Evolutionary conservation across 768 basidiomycete species (phyloP).

Genomic region (Mycena latifolia): DNA sequence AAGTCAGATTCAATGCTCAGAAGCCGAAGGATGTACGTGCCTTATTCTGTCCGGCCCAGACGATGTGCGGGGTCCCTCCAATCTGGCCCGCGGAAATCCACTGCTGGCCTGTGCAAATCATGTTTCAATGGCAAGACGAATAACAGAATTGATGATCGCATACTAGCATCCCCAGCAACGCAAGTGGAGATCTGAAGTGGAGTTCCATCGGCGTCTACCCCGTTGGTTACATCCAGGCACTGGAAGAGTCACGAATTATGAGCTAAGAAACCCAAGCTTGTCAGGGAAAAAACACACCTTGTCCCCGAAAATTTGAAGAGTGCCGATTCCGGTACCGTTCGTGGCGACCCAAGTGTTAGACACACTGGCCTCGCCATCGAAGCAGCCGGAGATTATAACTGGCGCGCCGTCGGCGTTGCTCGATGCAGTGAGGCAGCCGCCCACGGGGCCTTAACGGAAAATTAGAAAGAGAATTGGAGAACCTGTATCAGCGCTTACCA

Average conservation of each 20-base stretch:
- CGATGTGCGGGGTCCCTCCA: slow-evolving; percentile 17
- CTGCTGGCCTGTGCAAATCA: slow-evolving; percentile 19
- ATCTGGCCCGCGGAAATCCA: slow-evolving; percentile 17
- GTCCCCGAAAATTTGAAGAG: slow-evolving; percentile 18
- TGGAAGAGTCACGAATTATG: slow-evolving; percentile 12
- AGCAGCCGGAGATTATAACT: slow-evolving; percentile 11
- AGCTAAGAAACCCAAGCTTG: slow-evolving; percentile 21
- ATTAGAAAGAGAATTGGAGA: slow-evolving; percentile 17
- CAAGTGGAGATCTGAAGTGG: slow-evolving; percentile 17
- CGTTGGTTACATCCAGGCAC: slow-evolving; percentile 17
- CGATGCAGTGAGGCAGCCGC: slow-evolving; percentile 20
- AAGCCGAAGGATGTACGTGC: slow-evolving; percentile 9
- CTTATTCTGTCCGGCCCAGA: slow-evolving; percentile 24
- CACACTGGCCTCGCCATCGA: slow-evolving; percentile 6
- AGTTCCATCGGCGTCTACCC: slow-evolving; percentile 18
- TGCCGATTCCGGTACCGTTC: slow-evolving; percentile 2
- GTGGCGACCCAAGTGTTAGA: slow-evolving; percentile 19
- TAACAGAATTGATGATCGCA: slow-evolving; percentile 7
- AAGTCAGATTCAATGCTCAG: slow-evolving; percentile 20
- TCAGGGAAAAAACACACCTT: slow-evolving; percentile 17
- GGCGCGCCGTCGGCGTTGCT: slow-evolving; percentile 10
- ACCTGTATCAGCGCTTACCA: slow-evolving; percentile 19
- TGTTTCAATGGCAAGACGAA: slow-evolving; percentile 14
- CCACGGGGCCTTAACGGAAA: slow-evolving; percentile 19
- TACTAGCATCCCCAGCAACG: slow-evolving; percentile 18